Evolutionary conservation across 371 early-diverging fungal species (phyloP).

Genomic region (Mortierella sp.): DNA sequence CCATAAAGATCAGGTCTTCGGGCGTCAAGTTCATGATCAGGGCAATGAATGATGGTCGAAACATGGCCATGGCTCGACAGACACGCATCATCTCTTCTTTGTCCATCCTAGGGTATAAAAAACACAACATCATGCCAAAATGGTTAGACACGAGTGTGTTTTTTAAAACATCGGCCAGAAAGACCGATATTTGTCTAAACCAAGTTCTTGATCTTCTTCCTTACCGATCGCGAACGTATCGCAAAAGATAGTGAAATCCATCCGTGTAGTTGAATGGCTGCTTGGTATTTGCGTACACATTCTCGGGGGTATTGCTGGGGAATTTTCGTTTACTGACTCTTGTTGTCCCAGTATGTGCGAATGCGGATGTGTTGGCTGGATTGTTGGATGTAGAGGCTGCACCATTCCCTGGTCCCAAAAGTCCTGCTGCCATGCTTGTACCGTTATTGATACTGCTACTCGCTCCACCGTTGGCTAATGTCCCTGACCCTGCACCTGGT

Average conservation of each 20-base stretch:
- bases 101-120: constrained; percentile 82
- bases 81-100: constrained; percentile 86
- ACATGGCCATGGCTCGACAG: constrained; percentile 85
- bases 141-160: no score
- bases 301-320: constrained; percentile 60
- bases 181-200: no score
- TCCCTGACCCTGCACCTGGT: no score
- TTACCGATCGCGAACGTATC: constrained; percentile 80
- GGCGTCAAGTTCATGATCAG: constrained; percentile 90
- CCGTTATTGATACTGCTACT: constrained; percentile 15
- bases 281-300: constrained; percentile 78
- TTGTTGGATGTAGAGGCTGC: no score
- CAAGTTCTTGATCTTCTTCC: no score
- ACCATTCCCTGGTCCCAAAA: no score
- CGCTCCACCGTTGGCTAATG: no score
- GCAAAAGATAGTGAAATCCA: constrained; percentile 88
- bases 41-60: constrained; percentile 91
- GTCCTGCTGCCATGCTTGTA: no score
- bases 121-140: background rate
- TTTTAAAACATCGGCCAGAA: no score
- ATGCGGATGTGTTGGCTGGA: no score
- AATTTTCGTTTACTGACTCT: constrained; percentile 41
- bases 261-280: constrained; percentile 87
- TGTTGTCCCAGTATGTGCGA: background rate
- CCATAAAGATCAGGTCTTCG: constrained; percentile 92